A percentile compares a stretch with the other conserved stretches of the same genome.
Evolutionary conservation across 2,329 filamentous ascomycete genomes (phyloP).

Genomic region (Talaromyces funiculosus): DNA sequence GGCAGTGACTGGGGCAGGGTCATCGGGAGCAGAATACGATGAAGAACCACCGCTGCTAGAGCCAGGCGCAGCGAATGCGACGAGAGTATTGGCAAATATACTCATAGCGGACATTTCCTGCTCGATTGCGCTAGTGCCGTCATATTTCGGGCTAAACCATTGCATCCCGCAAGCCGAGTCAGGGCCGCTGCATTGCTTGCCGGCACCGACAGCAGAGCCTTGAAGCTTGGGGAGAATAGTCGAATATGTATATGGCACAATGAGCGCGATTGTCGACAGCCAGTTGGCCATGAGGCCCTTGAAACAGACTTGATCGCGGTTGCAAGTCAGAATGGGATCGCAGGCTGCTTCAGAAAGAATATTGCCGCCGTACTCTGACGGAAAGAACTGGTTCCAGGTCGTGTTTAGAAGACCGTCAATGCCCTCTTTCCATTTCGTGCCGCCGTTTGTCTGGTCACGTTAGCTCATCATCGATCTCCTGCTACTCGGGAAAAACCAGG

Average conservation of each 20-base stretch:
- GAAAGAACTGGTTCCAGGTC: slow-evolving; percentile 45
- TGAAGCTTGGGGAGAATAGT: slow-evolving; percentile 49
- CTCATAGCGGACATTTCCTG: slow-evolving; percentile 39
- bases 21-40: slow-evolving; percentile 8
- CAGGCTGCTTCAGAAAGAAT: slow-evolving; percentile 58
- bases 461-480: neutral
- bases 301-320: slow-evolving; percentile 60
- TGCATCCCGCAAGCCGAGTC: slow-evolving; percentile 51
- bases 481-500: neutral
- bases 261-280: slow-evolving; percentile 52
- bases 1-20: slow-evolving; percentile 40
- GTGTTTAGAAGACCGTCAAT: slow-evolving; percentile 51
- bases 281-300: slow-evolving; percentile 61
- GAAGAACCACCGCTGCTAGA: slow-evolving; percentile 10
- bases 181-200: slow-evolving; percentile 48
- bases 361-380: slow-evolving; percentile 42
- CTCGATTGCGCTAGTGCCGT: slow-evolving; percentile 34
- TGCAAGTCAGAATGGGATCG: slow-evolving; percentile 51
- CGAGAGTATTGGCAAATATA: slow-evolving; percentile 28
- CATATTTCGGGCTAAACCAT: slow-evolving; percentile 37
- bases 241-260: slow-evolving; percentile 52
- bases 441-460: slow-evolving; percentile 30
- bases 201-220: slow-evolving; percentile 51
- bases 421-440: slow-evolving; percentile 48
- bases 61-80: slow-evolving; percentile 16